Percentiles rank a stretch among this genome's conserved stretches.
Evolutionary conservation across 805 yeast species (phyloP).

Genomic region (Teunomyces aglyptinius): DNA sequence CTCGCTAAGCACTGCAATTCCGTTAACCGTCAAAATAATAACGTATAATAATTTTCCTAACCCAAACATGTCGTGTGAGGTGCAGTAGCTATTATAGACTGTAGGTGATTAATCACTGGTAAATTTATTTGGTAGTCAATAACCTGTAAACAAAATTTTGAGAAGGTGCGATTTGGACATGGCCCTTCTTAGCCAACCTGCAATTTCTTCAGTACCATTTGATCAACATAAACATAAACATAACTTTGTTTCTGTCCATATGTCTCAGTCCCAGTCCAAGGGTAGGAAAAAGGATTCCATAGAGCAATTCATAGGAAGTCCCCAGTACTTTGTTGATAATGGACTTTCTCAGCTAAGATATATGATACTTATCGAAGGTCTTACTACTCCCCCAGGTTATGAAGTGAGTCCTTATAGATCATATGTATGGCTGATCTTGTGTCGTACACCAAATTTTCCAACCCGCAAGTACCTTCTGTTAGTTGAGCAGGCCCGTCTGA

Average conservation of each 20-base stretch:
- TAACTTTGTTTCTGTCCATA: not conserved
- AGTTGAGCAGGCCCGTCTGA: slow-evolving; percentile 51
- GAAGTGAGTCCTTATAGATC: slow-evolving; percentile 65
- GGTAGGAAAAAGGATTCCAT: slow-evolving; percentile 53
- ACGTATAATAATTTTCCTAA: slow-evolving; percentile 59
- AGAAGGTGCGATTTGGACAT: not conserved
- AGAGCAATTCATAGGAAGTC: slow-evolving; percentile 47
- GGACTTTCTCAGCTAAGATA: slow-evolving; percentile 52
- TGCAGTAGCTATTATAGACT: not conserved
- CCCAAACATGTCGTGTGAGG: slow-evolving; percentile 47
- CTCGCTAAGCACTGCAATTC: slow-evolving; percentile 76
- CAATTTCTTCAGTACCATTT: too few species aligned
- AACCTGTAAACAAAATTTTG: not conserved
- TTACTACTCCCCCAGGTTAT: slow-evolving; percentile 40
- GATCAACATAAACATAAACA: not conserved
- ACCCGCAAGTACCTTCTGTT: slow-evolving; percentile 52
- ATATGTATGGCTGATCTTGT: slow-evolving; percentile 78
- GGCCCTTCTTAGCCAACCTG: too few species aligned
- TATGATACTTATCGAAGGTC: slow-evolving; percentile 39
- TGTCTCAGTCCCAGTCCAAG: slow-evolving; percentile 12
- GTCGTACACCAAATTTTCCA: slow-evolving; percentile 59
- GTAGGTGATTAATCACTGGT: not conserved
- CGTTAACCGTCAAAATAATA: slow-evolving; percentile 60
- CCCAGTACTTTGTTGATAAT: slow-evolving; percentile 46
- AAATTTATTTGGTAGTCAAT: not conserved